Evolutionary conservation across 2,329 filamentous ascomycete genomes (phyloP), one percentile per base, ranked within the genome.

Genomic region (Penicillium sclerotigenum): DNA sequence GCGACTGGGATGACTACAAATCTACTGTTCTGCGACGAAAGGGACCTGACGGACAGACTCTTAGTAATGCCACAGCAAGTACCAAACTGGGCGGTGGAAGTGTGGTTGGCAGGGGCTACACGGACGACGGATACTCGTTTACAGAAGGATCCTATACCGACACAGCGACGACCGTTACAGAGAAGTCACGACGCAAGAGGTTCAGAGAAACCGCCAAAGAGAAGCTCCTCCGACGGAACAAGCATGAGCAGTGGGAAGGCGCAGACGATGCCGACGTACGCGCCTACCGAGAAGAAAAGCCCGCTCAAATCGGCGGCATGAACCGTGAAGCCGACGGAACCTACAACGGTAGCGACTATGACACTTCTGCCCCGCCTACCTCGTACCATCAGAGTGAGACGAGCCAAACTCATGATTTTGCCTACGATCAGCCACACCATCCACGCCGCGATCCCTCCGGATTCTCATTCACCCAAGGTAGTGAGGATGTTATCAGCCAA

Each of bases 1-100:
- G 85, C 34, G 94, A 99, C 75, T 99, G 94, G 93, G 93, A 97
- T 6, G 94, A 99, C 69, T 99, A 99, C 84, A 97, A 97, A 73
- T 88, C 89, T 1, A 97, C 93, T 0, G 94, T 99, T 2, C 77
- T 99, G 43, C 84, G 94, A 40, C 88, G 92, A 51, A 91, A 88
- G 68, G 92, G 91, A 0, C 91, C 92, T 5, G 92, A 97, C 75
- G 93, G 93, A 38, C 92, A 88, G 42, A 86, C 93, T 1, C 80
- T 97, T 5, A 89, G 86, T 53, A 90, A 90, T 52, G 92, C 89
- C 0, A 96, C 91, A 1, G 85, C 86, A 66, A 87, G 85, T 66
- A 97, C 92, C 1, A 82, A 88, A 60, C 82, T 97, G 0, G 93
- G 93, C n/a, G 91, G 91, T 47, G 91, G 91, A 42, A 93, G 89